phyloP scores from a whole-genome alignment of 306 rosid genomes.

The Cicer pinnatifidum region DNA sequence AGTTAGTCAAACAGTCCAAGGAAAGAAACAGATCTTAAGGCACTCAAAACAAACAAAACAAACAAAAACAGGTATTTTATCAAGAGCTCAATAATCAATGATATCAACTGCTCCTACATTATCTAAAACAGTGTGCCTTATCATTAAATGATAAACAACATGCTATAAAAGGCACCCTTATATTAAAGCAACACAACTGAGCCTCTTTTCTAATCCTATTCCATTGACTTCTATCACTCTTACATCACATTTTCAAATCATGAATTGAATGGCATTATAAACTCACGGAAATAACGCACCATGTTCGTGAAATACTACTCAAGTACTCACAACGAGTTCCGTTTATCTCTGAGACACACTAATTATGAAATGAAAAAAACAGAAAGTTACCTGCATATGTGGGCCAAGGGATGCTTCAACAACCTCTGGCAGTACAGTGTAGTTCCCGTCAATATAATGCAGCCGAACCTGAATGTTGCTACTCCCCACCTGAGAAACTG shows the following conservation, averaged over 20 bases:
- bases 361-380: constrained; percentile 30
- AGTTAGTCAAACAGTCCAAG: not conserved
- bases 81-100: constrained; percentile 17
- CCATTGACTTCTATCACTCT: constrained; percentile 12
- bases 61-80: constrained; percentile 12
- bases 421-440: constrained; percentile 91
- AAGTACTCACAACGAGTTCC: constrained; percentile 18
- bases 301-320: constrained; percentile 2
- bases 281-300: constrained; percentile 32
- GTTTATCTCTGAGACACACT: constrained; percentile 30
- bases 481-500: constrained; percentile 93
- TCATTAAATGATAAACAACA: constrained; percentile 27
- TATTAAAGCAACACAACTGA: constrained; percentile 21
- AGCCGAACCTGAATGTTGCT: constrained; percentile 84
- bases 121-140: constrained; percentile 11
- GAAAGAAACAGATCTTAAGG: constrained; percentile 29
- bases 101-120: constrained; percentile 2
- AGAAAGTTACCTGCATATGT: constrained; percentile 80
- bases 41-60: constrained; percentile 20
- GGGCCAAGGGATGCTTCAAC: constrained; percentile 95
- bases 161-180: not conserved
- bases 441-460: constrained; percentile 94
- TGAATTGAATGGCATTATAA: constrained; percentile 5
- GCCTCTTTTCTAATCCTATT: constrained; percentile 8
- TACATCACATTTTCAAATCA: constrained; percentile 32